A percentile compares a stretch with the other conserved stretches of the same genome.
These are phyloP conservation scores for Cryptococcus sp. DNA, from an alignment of 1,284 basidiomycete genomes.

Conservation along the genomic window DNA sequence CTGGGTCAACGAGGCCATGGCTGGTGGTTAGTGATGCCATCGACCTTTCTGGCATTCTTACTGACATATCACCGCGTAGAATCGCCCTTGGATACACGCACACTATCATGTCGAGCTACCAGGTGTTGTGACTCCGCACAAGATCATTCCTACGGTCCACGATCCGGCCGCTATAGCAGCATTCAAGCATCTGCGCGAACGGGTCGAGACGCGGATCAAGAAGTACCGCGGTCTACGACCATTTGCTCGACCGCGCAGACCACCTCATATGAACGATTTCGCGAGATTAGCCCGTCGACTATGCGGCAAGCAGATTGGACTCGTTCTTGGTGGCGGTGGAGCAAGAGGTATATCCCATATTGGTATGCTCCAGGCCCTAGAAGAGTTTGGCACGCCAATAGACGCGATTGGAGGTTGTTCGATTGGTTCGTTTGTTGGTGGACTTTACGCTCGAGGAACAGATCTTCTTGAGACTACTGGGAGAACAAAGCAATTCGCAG, in stretches of 20 bases:
- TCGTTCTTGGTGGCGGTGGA: slow-evolving; percentile 94
- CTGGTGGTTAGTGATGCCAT: slow-evolving; percentile 66
- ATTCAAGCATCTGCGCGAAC: slow-evolving; percentile 72
- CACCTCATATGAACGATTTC: slow-evolving; percentile 86
- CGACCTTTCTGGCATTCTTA: background rate
- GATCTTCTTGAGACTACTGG: slow-evolving; percentile 84
- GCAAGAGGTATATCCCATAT: slow-evolving; percentile 93
- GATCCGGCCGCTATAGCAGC: slow-evolving; percentile 89
- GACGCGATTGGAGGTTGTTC: slow-evolving; percentile 84
- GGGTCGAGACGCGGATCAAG: slow-evolving; percentile 83
- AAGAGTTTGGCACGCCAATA: slow-evolving; percentile 89
- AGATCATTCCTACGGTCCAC: slow-evolving; percentile 61
- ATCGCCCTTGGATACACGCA: slow-evolving; percentile 78
- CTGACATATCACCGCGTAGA: slow-evolving; percentile 56
- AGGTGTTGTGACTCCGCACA: slow-evolving; percentile 61
- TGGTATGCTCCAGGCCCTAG: slow-evolving; percentile 83
- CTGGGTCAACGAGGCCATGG: slow-evolving; percentile 95
- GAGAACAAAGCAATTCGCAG: slow-evolving; percentile 69
- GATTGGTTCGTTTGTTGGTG: slow-evolving; percentile 95
- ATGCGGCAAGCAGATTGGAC: slow-evolving; percentile 88
- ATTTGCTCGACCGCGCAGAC: slow-evolving; percentile 70
- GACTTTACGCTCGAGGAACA: slow-evolving; percentile 90
- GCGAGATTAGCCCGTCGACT: slow-evolving; percentile 85
- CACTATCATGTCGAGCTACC: slow-evolving; percentile 53
- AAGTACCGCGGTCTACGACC: slow-evolving; percentile 75